phyloP scores from a whole-genome alignment of 2,329 filamentous ascomycete genomes.

The Pyrenophora teres region DNA sequence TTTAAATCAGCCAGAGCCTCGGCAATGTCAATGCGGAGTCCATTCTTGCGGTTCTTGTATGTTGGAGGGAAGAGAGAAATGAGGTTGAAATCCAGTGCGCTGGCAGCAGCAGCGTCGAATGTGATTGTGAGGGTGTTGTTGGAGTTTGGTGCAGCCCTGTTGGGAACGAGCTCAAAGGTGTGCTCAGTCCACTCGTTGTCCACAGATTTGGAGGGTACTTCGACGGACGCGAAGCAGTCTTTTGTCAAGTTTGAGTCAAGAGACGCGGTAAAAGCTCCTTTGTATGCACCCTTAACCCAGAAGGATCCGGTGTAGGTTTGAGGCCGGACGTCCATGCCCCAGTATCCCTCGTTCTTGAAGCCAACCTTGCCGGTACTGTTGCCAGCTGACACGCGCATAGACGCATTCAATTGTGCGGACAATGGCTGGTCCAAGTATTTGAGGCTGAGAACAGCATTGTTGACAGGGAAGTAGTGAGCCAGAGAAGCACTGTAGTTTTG shows the following conservation, averaged over 20 bases:
- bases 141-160: conserved; percentile 49
- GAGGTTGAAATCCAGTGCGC: conserved; percentile 53
- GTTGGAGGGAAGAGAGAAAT: conserved; percentile 61
- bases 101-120: conserved; percentile 47
- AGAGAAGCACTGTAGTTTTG: conserved; percentile 29
- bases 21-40: conserved; percentile 56
- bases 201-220: conserved; percentile 37
- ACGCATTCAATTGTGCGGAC: conserved; percentile 52
- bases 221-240: conserved; percentile 48
- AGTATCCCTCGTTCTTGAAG: conserved; percentile 57
- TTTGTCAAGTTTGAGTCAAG: conserved; percentile 49
- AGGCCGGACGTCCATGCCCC: conserved; percentile 57
- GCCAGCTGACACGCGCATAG: conserved; percentile 48
- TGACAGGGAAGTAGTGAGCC: conserved; percentile 40
- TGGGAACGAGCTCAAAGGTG: conserved; percentile 43
- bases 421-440: conserved; percentile 49
- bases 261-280: conserved; percentile 46
- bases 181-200: conserved; percentile 49
- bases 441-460: conserved; percentile 43
- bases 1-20: conserved; percentile 52
- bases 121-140: conserved; percentile 60
- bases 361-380: conserved; percentile 50
- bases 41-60: conserved; percentile 59
- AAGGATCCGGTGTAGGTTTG: conserved; percentile 59
- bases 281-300: conserved; percentile 50